These are phyloP conservation scores for Tagetes patula DNA, from an alignment of 129 eudicot species.

Conservation along the genomic window DNA sequence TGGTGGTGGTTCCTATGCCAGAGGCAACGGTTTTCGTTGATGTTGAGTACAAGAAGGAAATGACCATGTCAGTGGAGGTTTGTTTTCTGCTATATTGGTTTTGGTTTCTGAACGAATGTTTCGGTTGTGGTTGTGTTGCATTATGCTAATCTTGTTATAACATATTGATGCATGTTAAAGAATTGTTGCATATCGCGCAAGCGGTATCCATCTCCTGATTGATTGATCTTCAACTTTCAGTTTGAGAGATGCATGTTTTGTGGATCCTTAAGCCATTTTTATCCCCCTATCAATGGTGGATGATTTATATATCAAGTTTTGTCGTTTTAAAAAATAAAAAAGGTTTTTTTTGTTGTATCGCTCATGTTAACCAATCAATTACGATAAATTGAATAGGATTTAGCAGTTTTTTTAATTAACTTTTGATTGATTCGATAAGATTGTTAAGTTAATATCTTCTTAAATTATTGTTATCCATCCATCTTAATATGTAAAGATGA, in stretches of 20 bases:
- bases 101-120: constrained; percentile 20
- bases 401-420: too few relatives aligned
- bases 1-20: constrained; percentile 40
- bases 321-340: background rate
- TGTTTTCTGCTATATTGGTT: constrained; percentile 11
- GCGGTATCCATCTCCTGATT: constrained; percentile 11
- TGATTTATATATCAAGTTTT: background rate
- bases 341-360: too few relatives aligned
- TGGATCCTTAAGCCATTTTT: background rate
- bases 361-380: too few relatives aligned
- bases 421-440: too few relatives aligned
- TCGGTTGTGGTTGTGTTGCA: constrained; percentile 24
- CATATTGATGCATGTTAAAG: constrained; percentile 4
- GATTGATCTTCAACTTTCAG: constrained; percentile 6
- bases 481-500: too few relatives aligned
- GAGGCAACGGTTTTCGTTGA: constrained; percentile 60
- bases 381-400: too few relatives aligned
- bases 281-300: background rate
- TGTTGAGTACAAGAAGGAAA: too few relatives aligned
- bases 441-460: too few relatives aligned
- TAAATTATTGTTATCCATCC: too few relatives aligned
- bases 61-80: constrained; percentile 18
- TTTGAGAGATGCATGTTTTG: constrained; percentile 16
- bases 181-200: constrained; percentile 27
- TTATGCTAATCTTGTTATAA: constrained; percentile 19